Evolutionary conservation across 352 stramenopile genomes (phyloP).

Genomic region (Aphanomyces stellatus): DNA sequence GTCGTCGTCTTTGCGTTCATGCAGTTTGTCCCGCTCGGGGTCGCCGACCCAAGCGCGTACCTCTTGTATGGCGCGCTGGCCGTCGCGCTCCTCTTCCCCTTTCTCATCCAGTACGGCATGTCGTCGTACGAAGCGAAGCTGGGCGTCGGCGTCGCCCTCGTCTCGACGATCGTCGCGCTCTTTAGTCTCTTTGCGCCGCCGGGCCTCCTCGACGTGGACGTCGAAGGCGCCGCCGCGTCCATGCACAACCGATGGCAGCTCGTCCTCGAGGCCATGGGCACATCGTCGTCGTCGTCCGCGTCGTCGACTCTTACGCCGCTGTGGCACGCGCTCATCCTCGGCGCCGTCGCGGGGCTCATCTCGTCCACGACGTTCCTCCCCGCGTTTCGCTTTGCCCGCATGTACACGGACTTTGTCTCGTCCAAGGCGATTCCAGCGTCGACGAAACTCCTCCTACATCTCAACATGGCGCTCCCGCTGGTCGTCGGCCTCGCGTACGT

Average conservation of each 20-base stretch:
- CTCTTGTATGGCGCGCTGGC: constrained; percentile 53
- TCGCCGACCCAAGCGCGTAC: constrained; percentile 52
- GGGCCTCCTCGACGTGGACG: constrained; percentile 52
- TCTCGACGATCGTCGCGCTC: constrained; percentile 45
- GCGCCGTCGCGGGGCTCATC: constrained; percentile 40
- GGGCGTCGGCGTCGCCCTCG: constrained; percentile 38
- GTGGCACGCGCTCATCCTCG: constrained; percentile 22
- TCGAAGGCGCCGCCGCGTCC: constrained; percentile 20
- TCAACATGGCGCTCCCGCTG: constrained; percentile 61
- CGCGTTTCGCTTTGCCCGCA: constrained; percentile 66
- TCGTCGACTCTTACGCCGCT: neutral
- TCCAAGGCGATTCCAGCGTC: constrained; percentile 26
- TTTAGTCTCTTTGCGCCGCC: constrained; percentile 58
- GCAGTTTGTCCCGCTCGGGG: neutral
- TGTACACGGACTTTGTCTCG: constrained; percentile 63
- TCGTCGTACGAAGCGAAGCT: constrained; percentile 52
- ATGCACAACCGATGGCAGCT: constrained; percentile 33
- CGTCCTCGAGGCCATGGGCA: constrained; percentile 33
- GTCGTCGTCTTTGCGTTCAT: constrained; percentile 28
- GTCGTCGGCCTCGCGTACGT: constrained; percentile 48
- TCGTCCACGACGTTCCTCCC: constrained; percentile 57
- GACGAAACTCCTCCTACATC: constrained; percentile 47
- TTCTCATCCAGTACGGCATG: constrained; percentile 59
- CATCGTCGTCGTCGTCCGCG: neutral
- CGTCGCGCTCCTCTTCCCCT: constrained; percentile 60